Conservation (phyloP, 441 rosid species). For the Aquilaria agallochum region DNA sequence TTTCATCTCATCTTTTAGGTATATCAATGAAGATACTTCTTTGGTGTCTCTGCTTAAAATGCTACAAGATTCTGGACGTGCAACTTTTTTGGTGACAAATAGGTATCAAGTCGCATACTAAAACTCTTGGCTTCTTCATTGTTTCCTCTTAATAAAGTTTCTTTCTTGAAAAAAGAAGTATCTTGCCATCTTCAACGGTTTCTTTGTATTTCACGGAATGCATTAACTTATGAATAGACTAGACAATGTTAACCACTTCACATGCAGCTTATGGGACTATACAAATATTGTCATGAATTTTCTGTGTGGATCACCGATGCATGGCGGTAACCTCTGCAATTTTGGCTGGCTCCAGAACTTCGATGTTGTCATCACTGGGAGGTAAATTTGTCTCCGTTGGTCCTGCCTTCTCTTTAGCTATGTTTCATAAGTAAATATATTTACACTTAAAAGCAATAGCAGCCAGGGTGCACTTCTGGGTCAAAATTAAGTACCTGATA, state of each 20-base stretch:
- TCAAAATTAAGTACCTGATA: too few relatives aligned
- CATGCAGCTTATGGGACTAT: constrained; percentile 91
- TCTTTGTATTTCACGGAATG: too few relatives aligned
- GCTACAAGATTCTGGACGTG: constrained; percentile 79
- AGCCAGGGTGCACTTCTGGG: too few relatives aligned
- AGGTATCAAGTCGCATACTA: constrained; percentile 32
- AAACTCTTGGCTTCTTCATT: background rate
- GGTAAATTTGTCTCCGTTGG: constrained; percentile 31
- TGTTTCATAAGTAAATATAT: too few relatives aligned
- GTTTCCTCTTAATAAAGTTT: too few relatives aligned
- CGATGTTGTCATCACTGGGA: constrained; percentile 88
- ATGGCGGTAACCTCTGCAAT: constrained; percentile 36
- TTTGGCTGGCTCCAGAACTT: constrained; percentile 86
- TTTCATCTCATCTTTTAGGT: constrained; percentile 30
- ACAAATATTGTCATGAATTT: constrained; percentile 91
- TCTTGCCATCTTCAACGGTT: too few relatives aligned
- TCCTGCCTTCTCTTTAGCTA: too few relatives aligned
- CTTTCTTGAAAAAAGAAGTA: too few relatives aligned
- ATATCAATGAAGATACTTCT: constrained; percentile 60
- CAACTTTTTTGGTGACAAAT: constrained; percentile 83
- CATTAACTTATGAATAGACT: too few relatives aligned
- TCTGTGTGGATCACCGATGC: constrained; percentile 50
- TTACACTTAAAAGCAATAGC: background rate
- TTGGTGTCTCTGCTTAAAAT: constrained; percentile 67
- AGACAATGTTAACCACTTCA: background rate